Percentiles rank a stretch among this genome's conserved stretches.
Evolutionary conservation across 495 filamentous ascomycete genomes (phyloP).

Genomic region (Penicillium robsamsonii): DNA sequence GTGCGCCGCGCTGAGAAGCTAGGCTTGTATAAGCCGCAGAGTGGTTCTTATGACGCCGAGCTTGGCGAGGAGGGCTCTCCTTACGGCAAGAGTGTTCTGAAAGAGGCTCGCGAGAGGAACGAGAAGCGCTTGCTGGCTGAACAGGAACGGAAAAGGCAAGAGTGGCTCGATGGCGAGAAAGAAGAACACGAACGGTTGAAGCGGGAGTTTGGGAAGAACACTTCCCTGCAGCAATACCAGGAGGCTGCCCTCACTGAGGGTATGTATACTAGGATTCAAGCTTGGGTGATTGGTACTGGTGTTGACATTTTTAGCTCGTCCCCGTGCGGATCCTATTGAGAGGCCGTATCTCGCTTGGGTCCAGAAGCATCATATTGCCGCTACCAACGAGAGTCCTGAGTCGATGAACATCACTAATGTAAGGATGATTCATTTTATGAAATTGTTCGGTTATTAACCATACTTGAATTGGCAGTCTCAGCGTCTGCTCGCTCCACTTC

Average conservation of each 20-base stretch:
- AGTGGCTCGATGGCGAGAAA: constrained; percentile 43
- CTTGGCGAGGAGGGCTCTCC: constrained; percentile 40
- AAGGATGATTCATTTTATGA: constrained; percentile 7
- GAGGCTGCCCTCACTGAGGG: constrained; percentile 38
- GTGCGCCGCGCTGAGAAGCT: constrained; percentile 43
- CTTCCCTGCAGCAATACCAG: constrained; percentile 50
- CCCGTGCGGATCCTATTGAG: constrained; percentile 43
- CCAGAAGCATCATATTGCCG: constrained; percentile 46
- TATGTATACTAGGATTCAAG: constrained; percentile 13
- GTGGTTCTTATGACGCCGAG: constrained; percentile 43
- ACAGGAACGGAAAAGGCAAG: constrained; percentile 47
- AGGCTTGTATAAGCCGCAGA: constrained; percentile 53
- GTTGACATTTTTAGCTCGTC: constrained; percentile 30
- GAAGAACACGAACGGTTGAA: constrained; percentile 43
- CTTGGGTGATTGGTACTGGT: constrained; percentile 1
- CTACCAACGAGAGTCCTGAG: constrained; percentile 35
- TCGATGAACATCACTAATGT: constrained; percentile 37
- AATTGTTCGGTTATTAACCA: constrained; percentile 6
- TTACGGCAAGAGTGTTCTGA: constrained; percentile 46
- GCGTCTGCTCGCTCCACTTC: constrained; percentile 63
- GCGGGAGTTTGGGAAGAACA: constrained; percentile 42
- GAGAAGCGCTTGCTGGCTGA: constrained; percentile 42
- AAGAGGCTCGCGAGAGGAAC: constrained; percentile 51
- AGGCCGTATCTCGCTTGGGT: constrained; percentile 49
- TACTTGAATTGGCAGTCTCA: constrained; percentile 32